Base-by-base conservation (phyloP, 352 stramenopile species). In the Phytopythium helicoides region DNA sequence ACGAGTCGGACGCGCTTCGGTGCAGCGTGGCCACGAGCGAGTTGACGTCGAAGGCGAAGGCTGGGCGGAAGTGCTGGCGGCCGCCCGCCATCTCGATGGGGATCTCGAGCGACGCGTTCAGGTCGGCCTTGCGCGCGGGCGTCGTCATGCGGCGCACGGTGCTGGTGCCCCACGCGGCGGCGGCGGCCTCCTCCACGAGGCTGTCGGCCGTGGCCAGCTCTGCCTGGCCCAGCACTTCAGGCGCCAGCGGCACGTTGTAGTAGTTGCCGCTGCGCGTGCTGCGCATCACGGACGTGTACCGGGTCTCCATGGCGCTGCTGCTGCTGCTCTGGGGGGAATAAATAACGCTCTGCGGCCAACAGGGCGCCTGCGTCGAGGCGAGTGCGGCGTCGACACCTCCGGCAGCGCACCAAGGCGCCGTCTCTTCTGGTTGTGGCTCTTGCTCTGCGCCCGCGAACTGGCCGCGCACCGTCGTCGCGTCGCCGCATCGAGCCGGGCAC, bases 11-110 rank as follows among this genome's bases (percentile, higher is more conserved):
- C 34, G 41, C 47, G 37, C 70, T 72, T 14, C 59, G 37, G 26
- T 47, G 63, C 21, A 78, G 64, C 45, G 68, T 66, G 8, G 62
- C 60, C 54, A 85, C 71, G 19, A 85, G 59, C n/a, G 68, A 57
- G 54, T 85, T 76, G 34, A 85, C 68, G 22, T 85, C 73, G 31
- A 85, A 82, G 11, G 66, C 71, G 58, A 85, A 85, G 9, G 71
- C 58, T 6, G 68, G 68, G 47, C 79, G 68, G 52, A 81, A 80
- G 31, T 50, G 54, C 52, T 67, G 60, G 66, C 55, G 21, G 41
- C 46, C 31, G 25, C 39, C 37, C 12, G 23, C 26, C 23, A 33
- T 42, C 23, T 58, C 31, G 26, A 47, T 53, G 23, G 58, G 52
- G 35, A 44, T 33, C 38, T 56, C 65, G 23, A 82, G 66, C 26